phyloP scores from a whole-genome alignment of 768 basidiomycete species.

The Naematelia aurantialba region DNA sequence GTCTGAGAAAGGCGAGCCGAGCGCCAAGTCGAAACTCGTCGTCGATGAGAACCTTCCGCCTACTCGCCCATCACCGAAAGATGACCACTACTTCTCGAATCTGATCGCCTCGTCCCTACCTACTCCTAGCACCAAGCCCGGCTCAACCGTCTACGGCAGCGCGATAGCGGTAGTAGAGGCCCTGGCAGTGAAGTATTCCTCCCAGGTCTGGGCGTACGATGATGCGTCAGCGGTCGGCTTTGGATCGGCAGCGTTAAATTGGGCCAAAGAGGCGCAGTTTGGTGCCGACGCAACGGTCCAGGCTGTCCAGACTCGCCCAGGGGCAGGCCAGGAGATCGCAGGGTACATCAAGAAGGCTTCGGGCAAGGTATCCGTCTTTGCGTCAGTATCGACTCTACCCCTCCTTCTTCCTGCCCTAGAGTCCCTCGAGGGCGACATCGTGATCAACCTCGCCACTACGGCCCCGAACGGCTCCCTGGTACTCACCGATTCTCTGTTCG shows the following conservation, averaged over 20 bases:
- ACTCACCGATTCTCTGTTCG: conserved; percentile 67
- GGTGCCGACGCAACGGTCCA: conserved; percentile 15
- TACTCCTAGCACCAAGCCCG: conserved; percentile 26
- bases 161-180: conserved; percentile 43
- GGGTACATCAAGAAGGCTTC: conserved; percentile 58
- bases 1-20: conserved; percentile 27
- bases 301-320: conserved; percentile 34
- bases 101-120: conserved; percentile 32
- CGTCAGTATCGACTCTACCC: conserved; percentile 76
- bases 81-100: conserved; percentile 30
- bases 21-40: conserved; percentile 7
- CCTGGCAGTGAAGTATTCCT: conserved; percentile 33
- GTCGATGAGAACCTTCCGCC: conserved; percentile 27
- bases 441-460: conserved; percentile 75
- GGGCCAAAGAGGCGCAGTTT: conserved; percentile 1
- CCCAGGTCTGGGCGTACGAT: conserved; percentile 46
- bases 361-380: conserved; percentile 53
- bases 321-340: conserved; percentile 42
- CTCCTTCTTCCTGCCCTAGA: conserved; percentile 75
- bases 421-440: conserved; percentile 67
- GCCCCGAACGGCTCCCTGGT: conserved; percentile 64
- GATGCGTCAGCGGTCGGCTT: conserved; percentile 46
- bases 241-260: conserved; percentile 23
- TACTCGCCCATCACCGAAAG: conserved; percentile 8
- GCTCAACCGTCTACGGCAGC: conserved; percentile 34